Percentiles rank a stretch among this genome's conserved stretches.
These are phyloP conservation scores for Mycena albidolilacea DNA, from an alignment of 768 basidiomycete species.

Conservation along the genomic window DNA sequence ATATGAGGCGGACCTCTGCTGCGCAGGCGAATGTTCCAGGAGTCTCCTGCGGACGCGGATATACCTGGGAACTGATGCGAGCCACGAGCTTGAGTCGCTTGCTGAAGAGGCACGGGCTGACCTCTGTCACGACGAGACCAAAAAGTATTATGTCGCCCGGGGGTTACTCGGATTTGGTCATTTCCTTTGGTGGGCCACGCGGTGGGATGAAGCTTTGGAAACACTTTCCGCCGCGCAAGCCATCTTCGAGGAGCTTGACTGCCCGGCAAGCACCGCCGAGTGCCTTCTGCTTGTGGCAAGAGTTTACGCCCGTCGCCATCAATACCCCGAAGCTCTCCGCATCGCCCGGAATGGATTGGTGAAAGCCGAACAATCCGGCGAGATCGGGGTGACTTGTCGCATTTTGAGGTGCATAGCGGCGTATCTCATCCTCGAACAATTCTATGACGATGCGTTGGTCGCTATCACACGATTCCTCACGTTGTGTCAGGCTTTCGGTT, in stretches of 20 bases:
- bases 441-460: neutral
- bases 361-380: conserved; percentile 7
- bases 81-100: neutral
- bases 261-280: conserved; percentile 28
- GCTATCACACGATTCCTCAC: neutral
- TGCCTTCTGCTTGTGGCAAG: conserved; percentile 29
- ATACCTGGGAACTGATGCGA: neutral
- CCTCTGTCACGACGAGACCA: neutral
- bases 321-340: conserved; percentile 19
- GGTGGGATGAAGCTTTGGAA: neutral
- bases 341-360: neutral
- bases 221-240: conserved; percentile 17
- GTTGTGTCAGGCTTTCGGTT: neutral
- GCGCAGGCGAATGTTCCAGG: neutral
- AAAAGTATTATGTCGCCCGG: neutral
- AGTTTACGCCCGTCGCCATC: neutral
- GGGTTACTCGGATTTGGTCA: neutral
- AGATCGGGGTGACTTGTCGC: neutral
- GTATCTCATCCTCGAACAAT: neutral
- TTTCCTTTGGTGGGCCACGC: conserved; percentile 1
- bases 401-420: neutral
- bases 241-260: conserved; percentile 22
- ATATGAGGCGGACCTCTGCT: neutral
- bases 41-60: neutral
- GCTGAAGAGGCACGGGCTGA: neutral